Base-by-base conservation (phyloP, 2,329 filamentous ascomycete genomes). In the Phyllosticta ampelicida region DNA sequence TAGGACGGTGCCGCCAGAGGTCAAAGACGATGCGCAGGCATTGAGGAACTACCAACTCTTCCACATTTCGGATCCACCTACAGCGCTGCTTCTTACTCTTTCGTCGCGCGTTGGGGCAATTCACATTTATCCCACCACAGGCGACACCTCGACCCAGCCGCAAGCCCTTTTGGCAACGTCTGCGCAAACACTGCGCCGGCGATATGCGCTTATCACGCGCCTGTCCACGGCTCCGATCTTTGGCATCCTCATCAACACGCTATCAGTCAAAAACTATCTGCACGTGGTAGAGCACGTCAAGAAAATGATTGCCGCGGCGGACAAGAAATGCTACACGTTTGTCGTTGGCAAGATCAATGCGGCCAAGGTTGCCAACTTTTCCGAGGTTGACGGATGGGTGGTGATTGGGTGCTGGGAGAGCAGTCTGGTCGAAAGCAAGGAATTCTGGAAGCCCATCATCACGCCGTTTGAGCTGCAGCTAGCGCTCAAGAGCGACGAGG, bases 361-460 rank as follows among this genome's bases (percentile, higher is more conserved):
- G 0, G 92, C 91, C 44, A 99, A 99, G 71, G 80, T 99, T 20
- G 94, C 94, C 53, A 99, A 99, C 72, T 99, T 99, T 74, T 84
- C 87, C 60, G 94, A 99, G 71, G 83, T 99, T 5, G 92, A 90
- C 50, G 92, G 90, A 16, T 99, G 94, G 94, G 90, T 97, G 0
- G 90, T 97, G 0, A 89, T 99, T 9, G 92, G 94, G 2, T 99
- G 94, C 73, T 99, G 94, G 94, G 94, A 99, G 74, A 96, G 91
- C 70, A 90, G 88, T 60, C 75, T 97, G 54, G 83, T 99, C 4
- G 92, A 96, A 65, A 90, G 90, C 62, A 87, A 88, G 60, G 88
- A 87, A 6, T 95, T 96, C 68, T 97, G 86, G 80, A 83, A 84
- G 65, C 90, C 91, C 0, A 85, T 97, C 9, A 84, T 97, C 48